These are phyloP conservation scores for Isoetes taiwanensis DNA, from an alignment of 75 land plant species.

Conservation along the genomic window DNA sequence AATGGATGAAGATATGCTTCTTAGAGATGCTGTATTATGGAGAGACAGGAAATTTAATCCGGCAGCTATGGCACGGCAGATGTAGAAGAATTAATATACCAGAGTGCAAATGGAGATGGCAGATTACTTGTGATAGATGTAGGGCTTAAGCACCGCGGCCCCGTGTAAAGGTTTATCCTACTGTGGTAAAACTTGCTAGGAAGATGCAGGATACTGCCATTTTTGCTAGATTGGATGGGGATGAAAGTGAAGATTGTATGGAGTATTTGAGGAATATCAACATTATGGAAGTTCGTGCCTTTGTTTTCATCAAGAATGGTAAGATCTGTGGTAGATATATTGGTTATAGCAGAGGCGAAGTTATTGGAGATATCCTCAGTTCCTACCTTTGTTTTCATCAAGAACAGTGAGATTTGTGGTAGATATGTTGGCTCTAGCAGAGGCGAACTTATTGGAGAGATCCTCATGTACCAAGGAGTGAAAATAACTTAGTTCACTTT, in stretches of 20 bases:
- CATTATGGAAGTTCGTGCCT: slow-evolving; percentile 88
- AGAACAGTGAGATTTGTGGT: no score
- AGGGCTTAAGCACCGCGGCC: slow-evolving; percentile 94
- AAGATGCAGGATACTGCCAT: slow-evolving; percentile 67
- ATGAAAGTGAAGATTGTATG: slow-evolving; percentile 92
- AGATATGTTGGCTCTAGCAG: no score
- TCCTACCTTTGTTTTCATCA: no score
- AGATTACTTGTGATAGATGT: slow-evolving; percentile 86
- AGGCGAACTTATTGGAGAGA: no score
- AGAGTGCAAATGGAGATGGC: slow-evolving; percentile 38
- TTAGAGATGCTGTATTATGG: slow-evolving; percentile 89
- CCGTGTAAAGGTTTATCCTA: slow-evolving; percentile 95
- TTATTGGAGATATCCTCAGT: slow-evolving; percentile 84
- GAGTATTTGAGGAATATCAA: slow-evolving; percentile 49
- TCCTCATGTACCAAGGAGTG: no score
- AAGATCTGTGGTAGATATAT: slow-evolving; percentile 69
- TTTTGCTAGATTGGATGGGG: slow-evolving; percentile 92
- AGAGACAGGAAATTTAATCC: slow-evolving; percentile 52
- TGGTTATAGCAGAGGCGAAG: slow-evolving; percentile 89
- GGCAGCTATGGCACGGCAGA: slow-evolving; percentile 56
- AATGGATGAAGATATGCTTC: slow-evolving; percentile 61
- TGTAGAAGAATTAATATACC: slow-evolving; percentile 49
- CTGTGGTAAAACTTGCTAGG: slow-evolving; percentile 75
- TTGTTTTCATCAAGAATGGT: slow-evolving; percentile 69
- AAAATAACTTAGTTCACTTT: no score